phyloP scores from a whole-genome alignment of 495 filamentous ascomycete species.

The Pyrenopolyporus hunteri region DNA sequence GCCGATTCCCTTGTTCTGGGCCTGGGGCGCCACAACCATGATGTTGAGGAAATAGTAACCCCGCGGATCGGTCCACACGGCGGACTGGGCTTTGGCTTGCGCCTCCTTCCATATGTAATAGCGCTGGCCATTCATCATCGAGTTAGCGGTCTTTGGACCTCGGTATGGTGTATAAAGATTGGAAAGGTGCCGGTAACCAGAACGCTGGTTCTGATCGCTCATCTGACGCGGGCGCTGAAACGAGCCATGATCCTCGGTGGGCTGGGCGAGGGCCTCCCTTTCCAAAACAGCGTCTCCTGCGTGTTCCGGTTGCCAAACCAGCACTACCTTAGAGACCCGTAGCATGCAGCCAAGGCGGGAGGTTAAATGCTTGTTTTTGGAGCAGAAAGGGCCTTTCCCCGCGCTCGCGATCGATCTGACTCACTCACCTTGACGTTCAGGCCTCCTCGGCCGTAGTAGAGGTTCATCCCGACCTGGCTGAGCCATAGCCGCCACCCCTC shows the following conservation, averaged over 20 bases:
- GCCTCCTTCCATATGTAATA: slow-evolving; percentile 70
- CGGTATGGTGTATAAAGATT: not conserved
- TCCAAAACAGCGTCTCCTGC: slow-evolving; percentile 11
- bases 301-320: slow-evolving; percentile 25
- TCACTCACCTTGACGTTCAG: slow-evolving; percentile 58
- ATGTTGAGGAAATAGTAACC: slow-evolving; percentile 78
- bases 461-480: slow-evolving; percentile 65
- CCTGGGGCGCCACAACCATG: slow-evolving; percentile 65
- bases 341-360: slow-evolving; percentile 24
- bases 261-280: slow-evolving; percentile 12
- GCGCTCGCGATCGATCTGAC: slow-evolving; percentile 9
- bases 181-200: not conserved
- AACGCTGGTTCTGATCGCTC: slow-evolving; percentile 18
- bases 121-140: slow-evolving; percentile 42
- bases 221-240: slow-evolving; percentile 29
- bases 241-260: slow-evolving; percentile 23
- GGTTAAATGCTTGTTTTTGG: slow-evolving; percentile 27
- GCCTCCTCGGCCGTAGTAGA: slow-evolving; percentile 67
- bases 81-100: slow-evolving; percentile 61
- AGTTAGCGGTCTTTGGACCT: slow-evolving; percentile 17
- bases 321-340: slow-evolving; percentile 3
- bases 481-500: slow-evolving; percentile 65
- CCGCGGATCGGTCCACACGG: slow-evolving; percentile 62
- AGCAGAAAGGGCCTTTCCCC: slow-evolving; percentile 14
- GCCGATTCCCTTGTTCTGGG: slow-evolving; percentile 66